phyloP scores from a whole-genome alignment of 352 stramenopile genomes.

The Pythium dissimile region DNA sequence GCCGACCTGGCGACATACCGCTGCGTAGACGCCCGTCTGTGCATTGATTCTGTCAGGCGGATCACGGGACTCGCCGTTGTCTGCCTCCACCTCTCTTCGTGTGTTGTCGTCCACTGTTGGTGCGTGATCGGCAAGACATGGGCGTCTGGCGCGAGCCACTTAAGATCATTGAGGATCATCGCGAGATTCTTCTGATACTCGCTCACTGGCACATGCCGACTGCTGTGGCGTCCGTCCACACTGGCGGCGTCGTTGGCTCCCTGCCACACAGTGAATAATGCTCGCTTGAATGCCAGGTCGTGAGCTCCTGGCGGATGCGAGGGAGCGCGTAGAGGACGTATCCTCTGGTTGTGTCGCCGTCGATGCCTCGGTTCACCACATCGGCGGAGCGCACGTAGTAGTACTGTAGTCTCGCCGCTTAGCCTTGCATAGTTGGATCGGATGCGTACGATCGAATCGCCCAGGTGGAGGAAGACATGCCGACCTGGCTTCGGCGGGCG shows the following conservation, averaged over 20 bases:
- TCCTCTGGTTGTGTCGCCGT: constrained; percentile 6
- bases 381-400: constrained; percentile 44
- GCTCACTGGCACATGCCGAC: constrained; percentile 46
- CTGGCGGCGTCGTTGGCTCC: constrained; percentile 60
- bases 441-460: constrained; percentile 20
- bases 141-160: constrained; percentile 18
- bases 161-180: constrained; percentile 25
- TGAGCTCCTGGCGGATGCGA: constrained; percentile 34
- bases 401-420: constrained; percentile 31
- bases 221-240: constrained; percentile 22
- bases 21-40: constrained; percentile 26
- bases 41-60: constrained; percentile 36
- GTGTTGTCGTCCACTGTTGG: constrained; percentile 35
- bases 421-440: constrained; percentile 30
- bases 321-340: constrained; percentile 39
- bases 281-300: constrained; percentile 20
- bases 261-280: constrained; percentile 50
- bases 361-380: constrained; percentile 1
- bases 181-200: constrained; percentile 36
- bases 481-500: background rate
- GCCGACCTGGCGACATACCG: background rate
- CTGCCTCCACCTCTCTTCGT: constrained; percentile 7
- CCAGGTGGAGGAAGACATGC: background rate
- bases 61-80: constrained; percentile 5
- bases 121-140: constrained; percentile 44